A percentile compares a stretch with the other conserved stretches of the same genome.
Evolutionary conservation across 371 early-diverging fungal genomes (phyloP).

Genomic region (Mucor sp.): DNA sequence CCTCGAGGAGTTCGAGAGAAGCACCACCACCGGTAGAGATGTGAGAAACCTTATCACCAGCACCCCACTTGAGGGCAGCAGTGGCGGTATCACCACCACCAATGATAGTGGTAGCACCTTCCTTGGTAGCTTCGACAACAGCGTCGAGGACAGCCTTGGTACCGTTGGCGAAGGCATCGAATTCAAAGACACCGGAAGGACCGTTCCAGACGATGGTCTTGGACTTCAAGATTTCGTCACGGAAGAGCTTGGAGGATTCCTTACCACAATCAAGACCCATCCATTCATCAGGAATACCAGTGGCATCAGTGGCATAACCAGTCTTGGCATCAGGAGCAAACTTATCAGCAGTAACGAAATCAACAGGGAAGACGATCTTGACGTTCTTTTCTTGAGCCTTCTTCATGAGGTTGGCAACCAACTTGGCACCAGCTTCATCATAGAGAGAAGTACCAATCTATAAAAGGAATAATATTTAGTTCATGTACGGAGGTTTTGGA

Average conservation of each 20-base stretch:
- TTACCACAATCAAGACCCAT: conserved; percentile 94
- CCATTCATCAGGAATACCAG: conserved; percentile 93
- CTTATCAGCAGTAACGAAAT: conserved; percentile 89
- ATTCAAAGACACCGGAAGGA: conserved; percentile 98
- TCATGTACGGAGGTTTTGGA: background rate
- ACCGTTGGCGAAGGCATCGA: conserved; percentile 89
- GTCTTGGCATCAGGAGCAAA: conserved; percentile 83
- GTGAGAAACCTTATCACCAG: conserved; percentile 90
- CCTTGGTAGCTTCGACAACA: conserved; percentile 81
- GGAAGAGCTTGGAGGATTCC: conserved; percentile 77
- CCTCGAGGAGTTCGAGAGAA: conserved; percentile 95
- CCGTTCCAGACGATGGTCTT: conserved; percentile 99
- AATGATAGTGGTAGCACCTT: conserved; percentile 72
- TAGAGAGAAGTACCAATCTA: conserved; percentile 94
- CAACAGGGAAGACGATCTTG: conserved; percentile 87
- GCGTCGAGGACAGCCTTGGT: conserved; percentile 88
- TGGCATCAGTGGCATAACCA: conserved; percentile 82
- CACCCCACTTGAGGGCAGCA: conserved; percentile 89
- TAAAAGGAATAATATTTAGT: background rate
- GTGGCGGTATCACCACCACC: conserved; percentile 99
- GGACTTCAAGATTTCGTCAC: conserved; percentile 70
- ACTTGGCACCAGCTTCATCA: conserved; percentile 87
- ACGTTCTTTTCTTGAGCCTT: conserved; percentile 90
- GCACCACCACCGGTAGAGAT: conserved; percentile 99
- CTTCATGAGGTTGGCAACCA: conserved; percentile 81